Base-by-base conservation (phyloP, 768 basidiomycete genomes). In the Tulasnella sp. region DNA sequence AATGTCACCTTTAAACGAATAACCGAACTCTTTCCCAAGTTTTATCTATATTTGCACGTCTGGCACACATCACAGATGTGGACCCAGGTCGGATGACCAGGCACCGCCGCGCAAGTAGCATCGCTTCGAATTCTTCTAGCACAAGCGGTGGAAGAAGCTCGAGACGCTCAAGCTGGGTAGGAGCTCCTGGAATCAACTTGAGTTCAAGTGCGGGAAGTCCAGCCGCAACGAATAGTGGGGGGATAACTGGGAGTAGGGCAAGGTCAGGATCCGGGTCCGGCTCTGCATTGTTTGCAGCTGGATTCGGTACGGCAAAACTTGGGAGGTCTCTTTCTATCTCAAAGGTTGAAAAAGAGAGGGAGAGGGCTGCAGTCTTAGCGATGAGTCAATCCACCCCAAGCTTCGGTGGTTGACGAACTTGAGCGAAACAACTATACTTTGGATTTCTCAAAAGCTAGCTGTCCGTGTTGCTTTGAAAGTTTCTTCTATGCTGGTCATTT, bases 71-170 rank as follows among this genome's bases (percentile, higher is more conserved):
- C 31, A 70, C 78, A 2, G 73, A 81, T 56, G 73, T 88, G 31
- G 85, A 89, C 59, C 86, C 86, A 15, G 77, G 76, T 2, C 74
- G 73, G 44, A 84, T 83, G 72, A 81, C 81, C 62, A 78, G 83
- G 35, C 83, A 83, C 59, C 79, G 86, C 2, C 76, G 84, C 19
- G 80, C 82, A 28, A 53, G 32, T n/a, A 53, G 51, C 32, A 45
- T 37, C 28, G 43, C 51, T 22, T 53, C 51, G 1, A 53, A 37
- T 32, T 44, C 42, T 16, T 53, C 51, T n/a, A 40, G 48, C 45
- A 46, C 25, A n/a, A n/a, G n/a, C n/a, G n/a, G n/a, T n/a, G n/a
- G n/a, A n/a, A n/a, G n/a, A n/a, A n/a, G n/a, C n/a, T n/a, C n/a
- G n/a, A n/a, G n/a, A n/a, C n/a, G n/a, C n/a, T n/a, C n/a, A n/a